A percentile compares a stretch with the other conserved stretches of the same genome.
Evolutionary conservation across 495 filamentous ascomycete genomes (phyloP).

Genomic region (Aspergillus sclerotiicarbonarius): DNA sequence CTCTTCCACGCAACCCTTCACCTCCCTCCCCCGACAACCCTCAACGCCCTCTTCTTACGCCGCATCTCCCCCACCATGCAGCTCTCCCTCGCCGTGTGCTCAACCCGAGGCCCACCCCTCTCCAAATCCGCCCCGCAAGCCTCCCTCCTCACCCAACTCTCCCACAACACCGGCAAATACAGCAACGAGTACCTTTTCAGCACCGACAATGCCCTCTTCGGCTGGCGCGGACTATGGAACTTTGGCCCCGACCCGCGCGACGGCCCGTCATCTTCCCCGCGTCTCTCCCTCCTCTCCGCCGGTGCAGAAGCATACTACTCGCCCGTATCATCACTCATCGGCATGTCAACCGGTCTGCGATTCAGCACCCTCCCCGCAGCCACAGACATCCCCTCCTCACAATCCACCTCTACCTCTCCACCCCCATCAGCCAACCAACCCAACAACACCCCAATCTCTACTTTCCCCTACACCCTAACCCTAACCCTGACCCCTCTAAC

Average conservation of each 20-base stretch:
- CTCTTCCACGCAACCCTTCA: conserved; percentile 89
- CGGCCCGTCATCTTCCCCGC: conserved; percentile 20
- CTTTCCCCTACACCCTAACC: conserved; percentile 87
- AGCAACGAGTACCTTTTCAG: conserved; percentile 88
- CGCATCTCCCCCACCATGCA: conserved; percentile 77
- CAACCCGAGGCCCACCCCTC: conserved; percentile 55
- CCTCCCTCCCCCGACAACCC: conserved; percentile 69
- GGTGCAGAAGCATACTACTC: conserved; percentile 97
- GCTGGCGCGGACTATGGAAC: conserved; percentile 87
- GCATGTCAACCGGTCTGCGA: conserved; percentile 75
- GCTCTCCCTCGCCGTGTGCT: conserved; percentile 77
- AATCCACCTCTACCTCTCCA: conserved; percentile 19
- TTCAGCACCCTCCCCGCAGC: conserved; percentile 91
- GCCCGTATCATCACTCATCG: conserved; percentile 83
- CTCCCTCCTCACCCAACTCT: conserved; percentile 68
- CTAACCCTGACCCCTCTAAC: conserved; percentile 89
- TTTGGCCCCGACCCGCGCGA: conserved; percentile 76
- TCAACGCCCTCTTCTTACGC: conserved; percentile 85
- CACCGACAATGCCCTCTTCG: conserved; percentile 85
- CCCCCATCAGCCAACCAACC: conserved; percentile 9
- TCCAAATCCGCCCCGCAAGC: conserved; percentile 46
- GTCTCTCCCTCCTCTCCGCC: conserved; percentile 58
- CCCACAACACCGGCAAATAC: conserved; percentile 86
- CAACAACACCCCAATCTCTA: conserved; percentile 37
- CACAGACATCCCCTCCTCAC: conserved; percentile 49